Evolutionary conservation across 1,284 basidiomycete genomes (phyloP).

Genomic region (Acaromyces ingoldii): DNA sequence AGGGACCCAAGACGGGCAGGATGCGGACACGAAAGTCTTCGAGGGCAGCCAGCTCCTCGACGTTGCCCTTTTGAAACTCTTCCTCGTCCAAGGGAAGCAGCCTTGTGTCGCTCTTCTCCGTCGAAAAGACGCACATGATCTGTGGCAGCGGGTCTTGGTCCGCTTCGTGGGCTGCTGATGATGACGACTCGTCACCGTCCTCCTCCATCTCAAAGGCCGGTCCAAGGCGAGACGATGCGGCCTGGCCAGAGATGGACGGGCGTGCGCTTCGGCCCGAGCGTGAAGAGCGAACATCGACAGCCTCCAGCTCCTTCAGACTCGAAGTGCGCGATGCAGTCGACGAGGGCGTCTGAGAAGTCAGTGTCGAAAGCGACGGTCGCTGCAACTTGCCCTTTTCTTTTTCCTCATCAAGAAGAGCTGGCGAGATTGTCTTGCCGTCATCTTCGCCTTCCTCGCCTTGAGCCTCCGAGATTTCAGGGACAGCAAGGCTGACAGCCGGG

Average conservation of each 20-base stretch:
- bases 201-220: background rate
- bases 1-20: constrained; percentile 62
- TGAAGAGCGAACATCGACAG: background rate
- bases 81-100: constrained; percentile 85
- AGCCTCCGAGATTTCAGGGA: too few relatives aligned
- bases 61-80: constrained; percentile 77
- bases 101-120: constrained; percentile 76
- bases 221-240: background rate
- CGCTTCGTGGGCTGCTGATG: background rate
- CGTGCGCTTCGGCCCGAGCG: too few relatives aligned
- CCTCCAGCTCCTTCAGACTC: constrained; percentile 3
- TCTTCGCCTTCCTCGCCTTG: background rate
- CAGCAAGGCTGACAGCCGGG: too few relatives aligned
- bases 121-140: constrained; percentile 70
- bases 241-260: too few relatives aligned
- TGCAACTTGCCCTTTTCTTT: background rate
- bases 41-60: constrained; percentile 84
- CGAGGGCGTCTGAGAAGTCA: too few relatives aligned
- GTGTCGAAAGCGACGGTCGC: background rate
- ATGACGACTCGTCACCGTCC: background rate
- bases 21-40: constrained; percentile 91
- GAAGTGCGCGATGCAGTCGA: too few relatives aligned
- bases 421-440: background rate
- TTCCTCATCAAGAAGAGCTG: background rate
- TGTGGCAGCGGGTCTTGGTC: background rate